These are phyloP conservation scores for Scedosporium minutisporum DNA, from an alignment of 2,329 filamentous ascomycete species.

Conservation along the genomic window DNA sequence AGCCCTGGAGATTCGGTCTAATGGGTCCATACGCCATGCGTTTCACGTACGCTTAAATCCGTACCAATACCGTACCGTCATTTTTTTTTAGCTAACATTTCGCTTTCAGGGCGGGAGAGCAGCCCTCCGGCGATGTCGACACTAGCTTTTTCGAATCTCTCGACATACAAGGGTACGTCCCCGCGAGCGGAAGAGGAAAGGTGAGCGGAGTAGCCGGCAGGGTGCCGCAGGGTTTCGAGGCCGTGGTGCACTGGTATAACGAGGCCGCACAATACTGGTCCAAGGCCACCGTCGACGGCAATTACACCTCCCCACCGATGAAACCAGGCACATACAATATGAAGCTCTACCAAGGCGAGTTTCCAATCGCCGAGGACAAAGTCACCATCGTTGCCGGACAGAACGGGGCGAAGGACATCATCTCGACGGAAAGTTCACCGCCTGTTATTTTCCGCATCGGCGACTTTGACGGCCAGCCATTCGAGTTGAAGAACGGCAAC, in stretches of 20 bases:
- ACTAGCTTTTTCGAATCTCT: conserved; percentile 51
- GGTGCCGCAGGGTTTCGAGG: conserved; percentile 32
- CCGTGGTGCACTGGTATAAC: conserved; percentile 59
- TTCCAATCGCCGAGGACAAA: conserved; percentile 38
- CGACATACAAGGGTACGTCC: conserved; percentile 47
- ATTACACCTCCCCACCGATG: conserved; percentile 56
- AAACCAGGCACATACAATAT: conserved; percentile 59
- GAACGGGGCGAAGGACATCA: conserved; percentile 39
- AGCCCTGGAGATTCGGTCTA: conserved; percentile 50
- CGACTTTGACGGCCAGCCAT: conserved; percentile 54
- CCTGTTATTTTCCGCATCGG: conserved; percentile 55
- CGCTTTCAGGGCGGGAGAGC: conserved; percentile 28
- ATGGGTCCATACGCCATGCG: conserved; percentile 56
- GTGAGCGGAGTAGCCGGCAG: conserved; percentile 53
- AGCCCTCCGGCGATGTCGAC: conserved; percentile 41
- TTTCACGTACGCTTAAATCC: conserved; percentile 32
- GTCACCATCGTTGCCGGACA: conserved; percentile 41
- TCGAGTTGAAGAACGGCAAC: conserved; percentile 56
- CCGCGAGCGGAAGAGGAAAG: conserved; percentile 44
- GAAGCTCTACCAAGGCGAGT: conserved; percentile 52
- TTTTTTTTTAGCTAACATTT: not conserved
- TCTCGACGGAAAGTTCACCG: conserved; percentile 32
- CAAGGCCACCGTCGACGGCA: conserved; percentile 42
- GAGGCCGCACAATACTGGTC: conserved; percentile 54
- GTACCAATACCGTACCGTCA: not conserved